These are phyloP conservation scores for Anthostomella pinea DNA, from an alignment of 2,329 filamentous ascomycete genomes.

Conservation along the genomic window DNA sequence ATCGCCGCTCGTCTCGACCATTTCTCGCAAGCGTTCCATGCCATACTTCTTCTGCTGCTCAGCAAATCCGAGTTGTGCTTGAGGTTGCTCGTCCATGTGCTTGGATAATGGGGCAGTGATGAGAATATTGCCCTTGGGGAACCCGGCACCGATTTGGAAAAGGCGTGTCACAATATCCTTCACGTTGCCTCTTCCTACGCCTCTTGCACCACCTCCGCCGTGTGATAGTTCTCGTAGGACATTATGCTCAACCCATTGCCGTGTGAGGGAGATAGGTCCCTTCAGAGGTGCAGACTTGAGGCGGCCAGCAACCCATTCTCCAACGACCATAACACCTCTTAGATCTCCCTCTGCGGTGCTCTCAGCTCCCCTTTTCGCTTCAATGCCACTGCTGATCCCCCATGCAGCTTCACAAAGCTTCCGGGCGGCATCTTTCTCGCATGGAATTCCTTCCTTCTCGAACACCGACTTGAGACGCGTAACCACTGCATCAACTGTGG, in stretches of 20 bases:
- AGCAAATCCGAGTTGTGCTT: slow-evolving; percentile 64
- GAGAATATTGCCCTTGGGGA: slow-evolving; percentile 56
- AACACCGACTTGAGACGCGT: slow-evolving; percentile 80
- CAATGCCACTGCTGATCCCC: slow-evolving; percentile 72
- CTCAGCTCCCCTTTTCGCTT: slow-evolving; percentile 66
- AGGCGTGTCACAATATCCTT: slow-evolving; percentile 77
- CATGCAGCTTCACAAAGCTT: slow-evolving; percentile 80
- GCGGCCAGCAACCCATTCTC: slow-evolving; percentile 79
- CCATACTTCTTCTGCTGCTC: slow-evolving; percentile 70
- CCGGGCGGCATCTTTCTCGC: slow-evolving; percentile 84
- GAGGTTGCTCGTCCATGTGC: slow-evolving; percentile 52
- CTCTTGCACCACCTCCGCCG: slow-evolving; percentile 68
- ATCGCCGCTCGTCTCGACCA: slow-evolving; percentile 77
- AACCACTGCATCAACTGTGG: slow-evolving; percentile 81
- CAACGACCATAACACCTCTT: slow-evolving; percentile 79
- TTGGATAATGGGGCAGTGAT: slow-evolving; percentile 40
- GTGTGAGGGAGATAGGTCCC: slow-evolving; percentile 54
- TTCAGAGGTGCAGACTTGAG: slow-evolving; percentile 50
- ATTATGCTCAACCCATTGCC: slow-evolving; percentile 74
- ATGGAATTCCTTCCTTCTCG: slow-evolving; percentile 81
- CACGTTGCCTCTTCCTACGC: slow-evolving; percentile 66
- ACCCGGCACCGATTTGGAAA: slow-evolving; percentile 76
- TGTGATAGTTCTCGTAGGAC: slow-evolving; percentile 65
- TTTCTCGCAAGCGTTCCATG: slow-evolving; percentile 69
- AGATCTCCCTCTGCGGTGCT: slow-evolving; percentile 70